Conservation (phyloP, 306 rosid genomes). For the Malus domestica region ASM211411v1 NC_041796.1:1913501-1914000, state of each 20-base stretch:
- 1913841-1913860: neutral
- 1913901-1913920: neutral
- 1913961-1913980: neutral
- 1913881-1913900: neutral
- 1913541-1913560: too few species aligned
- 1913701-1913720: constrained; percentile 4
- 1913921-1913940: neutral
- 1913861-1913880: neutral
- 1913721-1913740: constrained; percentile 27
- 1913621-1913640: too few species aligned
- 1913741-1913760: constrained; percentile 2
- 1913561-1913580: too few species aligned
- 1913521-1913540: too few species aligned
- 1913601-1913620: too few species aligned
- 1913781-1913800: constrained; percentile 30
- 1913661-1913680: too few species aligned
- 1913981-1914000: too few species aligned
- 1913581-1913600: too few species aligned
- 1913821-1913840: constrained; percentile 4
- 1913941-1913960: too few species aligned
- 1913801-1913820: constrained; percentile 20
- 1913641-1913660: too few species aligned
- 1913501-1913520: too few species aligned
- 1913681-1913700: too few species aligned
- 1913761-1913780: constrained; percentile 13